phyloP scores from a whole-genome alignment of 2,329 filamentous ascomycete genomes.

The Colletotrichum tropicale region DNA sequence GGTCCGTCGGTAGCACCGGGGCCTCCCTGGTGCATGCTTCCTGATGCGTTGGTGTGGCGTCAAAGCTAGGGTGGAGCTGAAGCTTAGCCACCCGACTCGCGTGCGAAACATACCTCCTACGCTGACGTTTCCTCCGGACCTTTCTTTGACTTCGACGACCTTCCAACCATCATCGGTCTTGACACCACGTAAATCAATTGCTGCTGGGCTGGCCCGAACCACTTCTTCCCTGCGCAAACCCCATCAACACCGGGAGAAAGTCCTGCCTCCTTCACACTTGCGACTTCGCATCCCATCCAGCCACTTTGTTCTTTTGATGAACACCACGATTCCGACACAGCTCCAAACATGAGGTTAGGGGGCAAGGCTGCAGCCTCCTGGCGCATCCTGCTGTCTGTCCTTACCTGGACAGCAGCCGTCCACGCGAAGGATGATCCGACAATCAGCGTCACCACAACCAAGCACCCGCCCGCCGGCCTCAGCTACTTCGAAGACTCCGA shows the following conservation, averaged over 20 bases:
- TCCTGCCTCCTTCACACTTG: not conserved
- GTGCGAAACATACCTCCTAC: constrained; percentile 23
- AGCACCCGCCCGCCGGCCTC: constrained; percentile 69
- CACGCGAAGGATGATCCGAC: constrained; percentile 68
- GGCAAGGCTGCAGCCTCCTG: constrained; percentile 51
- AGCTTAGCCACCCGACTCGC: constrained; percentile 22
- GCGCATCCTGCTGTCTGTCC: constrained; percentile 57
- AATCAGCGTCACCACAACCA: constrained; percentile 69
- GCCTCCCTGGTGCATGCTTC: constrained; percentile 8
- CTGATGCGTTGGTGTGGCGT: constrained; percentile 21
- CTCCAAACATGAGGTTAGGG: constrained; percentile 60
- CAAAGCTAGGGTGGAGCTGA: constrained; percentile 22
- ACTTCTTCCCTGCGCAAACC: not conserved
- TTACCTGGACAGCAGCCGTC: constrained; percentile 40
- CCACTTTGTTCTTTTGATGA: constrained; percentile 44
- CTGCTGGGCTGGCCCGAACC: constrained; percentile 16
- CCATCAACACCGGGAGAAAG: not conserved
- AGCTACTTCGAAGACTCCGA: constrained; percentile 94
- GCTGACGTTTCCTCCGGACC: constrained; percentile 19
- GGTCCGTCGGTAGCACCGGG: not conserved
- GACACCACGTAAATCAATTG: constrained; percentile 1
- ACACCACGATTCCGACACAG: constrained; percentile 30
- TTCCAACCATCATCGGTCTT: constrained; percentile 11
- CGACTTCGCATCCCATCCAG: not conserved
- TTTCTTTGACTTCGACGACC: constrained; percentile 9